phyloP scores from a whole-genome alignment of 2,329 filamentous ascomycete species.

The Lecanicillium sp. region DNA sequence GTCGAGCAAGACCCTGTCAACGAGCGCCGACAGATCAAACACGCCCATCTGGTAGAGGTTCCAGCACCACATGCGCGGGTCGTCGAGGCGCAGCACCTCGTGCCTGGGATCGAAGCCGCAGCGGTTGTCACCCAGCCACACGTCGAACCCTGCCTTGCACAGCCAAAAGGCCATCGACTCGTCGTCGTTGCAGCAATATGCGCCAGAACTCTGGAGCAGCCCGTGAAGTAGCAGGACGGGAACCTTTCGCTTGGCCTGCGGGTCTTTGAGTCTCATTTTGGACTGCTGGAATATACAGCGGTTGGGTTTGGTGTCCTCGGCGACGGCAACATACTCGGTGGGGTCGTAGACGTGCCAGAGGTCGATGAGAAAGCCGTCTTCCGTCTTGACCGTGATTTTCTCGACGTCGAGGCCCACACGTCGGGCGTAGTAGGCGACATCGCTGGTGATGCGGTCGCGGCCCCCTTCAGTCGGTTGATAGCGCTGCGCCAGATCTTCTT shows the following conservation, averaged over 20 bases:
- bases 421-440: constrained; percentile 80
- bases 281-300: constrained; percentile 53
- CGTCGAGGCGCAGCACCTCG: constrained; percentile 59
- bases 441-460: constrained; percentile 68
- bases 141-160: constrained; percentile 86
- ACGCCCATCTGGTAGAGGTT: constrained; percentile 93
- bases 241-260: constrained; percentile 54
- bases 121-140: constrained; percentile 92
- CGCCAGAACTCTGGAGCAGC: constrained; percentile 78
- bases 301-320: constrained; percentile 42
- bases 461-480: constrained; percentile 75
- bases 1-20: constrained; percentile 71
- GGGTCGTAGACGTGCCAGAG: constrained; percentile 90
- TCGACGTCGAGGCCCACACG: constrained; percentile 84
- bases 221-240: constrained; percentile 86
- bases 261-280: constrained; percentile 31
- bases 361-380: constrained; percentile 86
- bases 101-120: constrained; percentile 81
- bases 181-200: constrained; percentile 87
- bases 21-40: constrained; percentile 76
- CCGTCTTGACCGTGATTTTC: constrained; percentile 77
- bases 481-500: constrained; percentile 42
- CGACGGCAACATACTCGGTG: constrained; percentile 55
- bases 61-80: constrained; percentile 96
- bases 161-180: constrained; percentile 87